Evolutionary conservation across 805 yeast genomes (phyloP), one percentile per base, ranked within the genome.

Genomic region (Hanseniaspora thailandica): DNA sequence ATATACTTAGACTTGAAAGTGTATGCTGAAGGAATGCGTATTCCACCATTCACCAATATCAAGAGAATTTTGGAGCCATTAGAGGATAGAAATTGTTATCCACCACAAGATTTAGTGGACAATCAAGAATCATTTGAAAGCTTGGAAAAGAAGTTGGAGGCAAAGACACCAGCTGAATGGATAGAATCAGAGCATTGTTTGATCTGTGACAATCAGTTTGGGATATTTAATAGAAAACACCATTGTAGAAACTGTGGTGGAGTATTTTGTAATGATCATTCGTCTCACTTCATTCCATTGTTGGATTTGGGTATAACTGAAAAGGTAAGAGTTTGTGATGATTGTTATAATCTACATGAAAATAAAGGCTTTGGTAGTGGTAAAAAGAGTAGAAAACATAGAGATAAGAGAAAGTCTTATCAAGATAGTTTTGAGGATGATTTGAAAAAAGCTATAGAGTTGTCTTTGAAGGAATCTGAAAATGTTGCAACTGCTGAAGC

Each of bases 221-320:
- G 93, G 1, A 76, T 90, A 63, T 70, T 89, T 56, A 88, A 86
- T 65, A 76, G 98, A 62, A 88, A 90, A 65, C 98, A 93, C 66
- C 98, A 93, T 68, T 93, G 98, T 67, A 76, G 98, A 51, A 84
- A 95, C 50, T 93, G 98, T 69, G 98, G 98, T 23, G 97, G 97
- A 3, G 96, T 87, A 0, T 90, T 76, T 63, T 82, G 95, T 66
- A 89, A 85, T 58, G 75, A 78, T 5, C 95, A 94, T 66, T 86
- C 97, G n/a, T 71, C 82, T 1, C 78, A 85, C 59, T 72, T 66
- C 47, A 71, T 81, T 33, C 81, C 89, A 9, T 70, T 93, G 54
- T 90, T 94, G 0, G 82, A 83, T 45, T 73, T 86, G 47, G 98
- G 98, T 0, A 86, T 93, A 39, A 77, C 78, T 58, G 86, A 84